Percentiles rank a stretch among this genome's conserved stretches.
Conservation (phyloP, 345 rosid genomes). For the Linum lewisii region DNA sequence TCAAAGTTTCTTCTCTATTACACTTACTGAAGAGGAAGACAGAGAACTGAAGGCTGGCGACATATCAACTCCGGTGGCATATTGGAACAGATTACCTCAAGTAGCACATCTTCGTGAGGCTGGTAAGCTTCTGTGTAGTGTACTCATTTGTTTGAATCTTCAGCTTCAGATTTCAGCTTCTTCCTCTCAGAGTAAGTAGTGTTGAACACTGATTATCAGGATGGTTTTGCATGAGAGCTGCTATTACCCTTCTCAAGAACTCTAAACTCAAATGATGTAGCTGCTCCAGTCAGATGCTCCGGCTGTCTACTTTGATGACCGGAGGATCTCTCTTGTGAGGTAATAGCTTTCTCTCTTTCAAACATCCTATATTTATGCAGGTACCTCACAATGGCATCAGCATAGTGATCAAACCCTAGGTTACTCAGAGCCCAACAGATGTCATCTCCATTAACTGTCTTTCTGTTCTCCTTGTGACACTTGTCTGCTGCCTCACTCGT, state of each 20-base stretch:
- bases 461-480: constrained; percentile 84
- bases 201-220: not conserved
- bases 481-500: constrained; percentile 78
- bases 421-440: constrained; percentile 73
- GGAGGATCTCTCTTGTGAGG: not conserved
- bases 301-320: too few species aligned
- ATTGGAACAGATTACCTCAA: too few species aligned
- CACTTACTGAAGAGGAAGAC: too few species aligned
- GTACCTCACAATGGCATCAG: constrained; percentile 55
- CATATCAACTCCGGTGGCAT: too few species aligned
- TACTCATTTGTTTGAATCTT: too few species aligned
- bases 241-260: constrained; percentile 45
- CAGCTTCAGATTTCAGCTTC: too few species aligned
- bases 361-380: constrained; percentile 52
- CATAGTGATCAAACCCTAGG: constrained; percentile 64
- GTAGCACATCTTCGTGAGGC: too few species aligned
- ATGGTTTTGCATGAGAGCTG: constrained; percentile 18
- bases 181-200: too few species aligned
- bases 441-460: constrained; percentile 77
- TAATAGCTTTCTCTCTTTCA: constrained; percentile 38
- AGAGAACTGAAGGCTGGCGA: too few species aligned
- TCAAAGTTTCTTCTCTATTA: too few species aligned
- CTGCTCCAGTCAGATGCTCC: not conserved
- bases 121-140: too few species aligned
- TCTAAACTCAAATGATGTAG: constrained; percentile 21